Percentiles rank a stretch among this genome's conserved stretches.
These are phyloP conservation scores for Vachellia pachyceras DNA, from an alignment of 306 rosid species.

Conservation along the genomic window DNA sequence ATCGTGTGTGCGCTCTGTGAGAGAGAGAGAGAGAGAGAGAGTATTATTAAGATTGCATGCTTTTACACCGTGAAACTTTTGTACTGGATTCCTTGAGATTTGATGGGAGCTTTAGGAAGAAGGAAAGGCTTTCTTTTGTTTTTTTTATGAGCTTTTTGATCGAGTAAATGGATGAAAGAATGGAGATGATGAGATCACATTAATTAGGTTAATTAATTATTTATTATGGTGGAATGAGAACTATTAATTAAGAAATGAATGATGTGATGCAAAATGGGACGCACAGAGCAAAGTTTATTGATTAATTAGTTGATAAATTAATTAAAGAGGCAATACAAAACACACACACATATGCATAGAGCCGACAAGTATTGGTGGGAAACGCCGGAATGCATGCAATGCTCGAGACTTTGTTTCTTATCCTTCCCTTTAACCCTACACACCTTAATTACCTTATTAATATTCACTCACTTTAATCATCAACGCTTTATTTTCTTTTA, in stretches of 20 bases:
- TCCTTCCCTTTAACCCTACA: conserved; percentile 53
- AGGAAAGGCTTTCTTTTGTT: conserved; percentile 1
- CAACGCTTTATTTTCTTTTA: too few relatives aligned
- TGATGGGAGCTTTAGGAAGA: not conserved
- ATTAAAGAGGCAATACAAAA: too few relatives aligned
- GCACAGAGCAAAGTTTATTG: not conserved
- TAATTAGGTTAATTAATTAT: not conserved
- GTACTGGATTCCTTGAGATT: conserved; percentile 63
- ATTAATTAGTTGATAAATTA: too few relatives aligned
- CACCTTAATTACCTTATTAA: not conserved
- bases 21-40: too few relatives aligned
- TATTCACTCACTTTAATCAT: not conserved
- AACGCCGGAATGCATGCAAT: conserved; percentile 64
- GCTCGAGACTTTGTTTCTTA: conserved; percentile 69
- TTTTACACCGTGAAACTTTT: conserved; percentile 42
- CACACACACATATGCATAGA: not conserved
- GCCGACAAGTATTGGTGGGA: conserved; percentile 86
- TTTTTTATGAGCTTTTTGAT: conserved; percentile 12
- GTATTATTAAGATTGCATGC: not conserved
- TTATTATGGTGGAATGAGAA: not conserved
- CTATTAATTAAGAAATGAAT: conserved; percentile 36
- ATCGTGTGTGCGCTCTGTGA: not conserved
- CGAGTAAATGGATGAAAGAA: conserved; percentile 37
- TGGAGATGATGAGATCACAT: conserved; percentile 29
- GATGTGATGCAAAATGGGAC: conserved; percentile 19